These are phyloP conservation scores for Chaetomium strumarium DNA, from an alignment of 2,329 filamentous ascomycete species.

Conservation along the genomic window DNA sequence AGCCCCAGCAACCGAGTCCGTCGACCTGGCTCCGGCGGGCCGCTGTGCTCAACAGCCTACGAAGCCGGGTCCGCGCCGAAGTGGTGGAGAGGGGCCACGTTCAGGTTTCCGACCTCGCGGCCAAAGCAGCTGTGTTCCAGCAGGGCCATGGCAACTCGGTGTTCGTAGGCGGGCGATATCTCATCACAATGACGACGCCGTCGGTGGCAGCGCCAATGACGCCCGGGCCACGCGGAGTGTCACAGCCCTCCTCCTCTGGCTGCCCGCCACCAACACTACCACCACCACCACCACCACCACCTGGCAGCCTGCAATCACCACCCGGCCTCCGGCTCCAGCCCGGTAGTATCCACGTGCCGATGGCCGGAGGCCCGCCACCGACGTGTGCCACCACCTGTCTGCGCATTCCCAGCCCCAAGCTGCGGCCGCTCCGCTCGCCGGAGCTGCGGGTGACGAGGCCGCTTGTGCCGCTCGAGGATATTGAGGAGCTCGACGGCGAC, in stretches of 20 bases:
- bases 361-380: not conserved
- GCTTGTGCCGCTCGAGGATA: slow-evolving; percentile 8
- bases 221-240: no score
- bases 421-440: slow-evolving; percentile 30
- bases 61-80: slow-evolving; percentile 40
- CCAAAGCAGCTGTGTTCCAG: slow-evolving; percentile 31
- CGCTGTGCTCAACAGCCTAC: slow-evolving; percentile 58
- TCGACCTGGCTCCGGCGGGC: slow-evolving; percentile 53
- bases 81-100: slow-evolving; percentile 30
- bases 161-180: slow-evolving; percentile 29
- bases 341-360: no score
- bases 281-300: slow-evolving; percentile 2
- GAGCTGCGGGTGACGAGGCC: slow-evolving; percentile 27
- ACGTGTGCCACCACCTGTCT: not conserved
- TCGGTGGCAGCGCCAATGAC: no score
- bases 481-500: slow-evolving; percentile 27
- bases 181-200: slow-evolving; percentile 10
- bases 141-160: slow-evolving; percentile 23
- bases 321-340: not conserved
- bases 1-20: slow-evolving; percentile 17
- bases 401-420: slow-evolving; percentile 19
- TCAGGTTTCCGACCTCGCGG: slow-evolving; percentile 30
- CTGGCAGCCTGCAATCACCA: not conserved
- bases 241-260: not conserved
- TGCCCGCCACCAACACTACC: not conserved